These are phyloP conservation scores for Aspergillus udagawae DNA, from an alignment of 2,329 filamentous ascomycete species.

Conservation along the genomic window DNA sequence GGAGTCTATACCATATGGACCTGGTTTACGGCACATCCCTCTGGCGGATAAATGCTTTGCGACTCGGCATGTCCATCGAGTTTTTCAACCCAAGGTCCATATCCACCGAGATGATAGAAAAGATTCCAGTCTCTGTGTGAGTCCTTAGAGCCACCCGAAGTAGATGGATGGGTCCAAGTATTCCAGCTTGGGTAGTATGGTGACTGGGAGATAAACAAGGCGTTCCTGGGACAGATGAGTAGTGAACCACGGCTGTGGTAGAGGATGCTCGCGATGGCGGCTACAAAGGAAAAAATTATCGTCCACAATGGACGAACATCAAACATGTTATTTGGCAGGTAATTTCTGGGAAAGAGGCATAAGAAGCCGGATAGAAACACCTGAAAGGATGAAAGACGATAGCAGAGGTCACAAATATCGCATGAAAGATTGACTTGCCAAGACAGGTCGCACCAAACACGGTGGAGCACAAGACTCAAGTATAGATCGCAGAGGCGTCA, in stretches of 20 bases:
- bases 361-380: no score
- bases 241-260: constrained; percentile 4
- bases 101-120: constrained; percentile 52
- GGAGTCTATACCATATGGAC: constrained; percentile 51
- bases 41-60: constrained; percentile 43
- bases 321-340: constrained; percentile 3
- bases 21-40: constrained; percentile 51
- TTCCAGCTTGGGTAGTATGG: constrained; percentile 17
- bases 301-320: neutral
- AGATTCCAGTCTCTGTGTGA: constrained; percentile 43
- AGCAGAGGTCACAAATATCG: neutral
- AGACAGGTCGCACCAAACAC: neutral
- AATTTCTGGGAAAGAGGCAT: neutral
- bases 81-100: constrained; percentile 54
- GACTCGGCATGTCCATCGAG: constrained; percentile 28
- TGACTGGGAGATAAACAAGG: neutral
- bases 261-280: constrained; percentile 8
- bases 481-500: no score
- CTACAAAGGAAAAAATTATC: constrained; percentile 6
- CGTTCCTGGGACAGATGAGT: neutral
- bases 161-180: constrained; percentile 16
- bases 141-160: neutral
- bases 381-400: no score
- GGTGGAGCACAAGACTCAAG: neutral
- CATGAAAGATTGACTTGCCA: neutral